These are phyloP conservation scores for Rhodomyrtus psidioides DNA, from an alignment of 441 rosid species.

Conservation along the genomic window DNA sequence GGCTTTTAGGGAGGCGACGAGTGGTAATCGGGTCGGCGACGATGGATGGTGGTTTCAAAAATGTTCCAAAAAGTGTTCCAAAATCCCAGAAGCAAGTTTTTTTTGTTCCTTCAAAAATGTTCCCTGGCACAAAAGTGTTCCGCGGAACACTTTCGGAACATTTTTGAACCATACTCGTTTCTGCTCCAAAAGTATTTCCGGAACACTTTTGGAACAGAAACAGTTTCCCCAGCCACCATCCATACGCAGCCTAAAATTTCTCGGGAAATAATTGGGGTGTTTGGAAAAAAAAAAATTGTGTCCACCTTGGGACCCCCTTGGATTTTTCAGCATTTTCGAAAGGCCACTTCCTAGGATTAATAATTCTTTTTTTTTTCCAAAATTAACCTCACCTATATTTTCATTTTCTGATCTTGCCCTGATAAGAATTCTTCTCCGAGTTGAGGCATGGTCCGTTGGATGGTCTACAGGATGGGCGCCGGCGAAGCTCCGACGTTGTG, in stretches of 20 bases:
- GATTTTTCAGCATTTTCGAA: neutral
- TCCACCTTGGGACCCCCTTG: neutral
- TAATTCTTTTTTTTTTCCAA: neutral
- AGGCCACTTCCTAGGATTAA: neutral
- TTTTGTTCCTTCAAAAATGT: too few relatives aligned
- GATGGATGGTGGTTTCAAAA: too few relatives aligned
- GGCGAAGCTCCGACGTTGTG: rapidly evolving
- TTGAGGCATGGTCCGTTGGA: neutral
- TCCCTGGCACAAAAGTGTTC: too few relatives aligned
- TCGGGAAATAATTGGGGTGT: rapidly evolving
- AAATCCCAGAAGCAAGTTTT: too few relatives aligned
- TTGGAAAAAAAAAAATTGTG: neutral
- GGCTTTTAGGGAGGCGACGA: too few relatives aligned
- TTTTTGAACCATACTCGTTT: too few relatives aligned
- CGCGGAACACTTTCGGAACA: too few relatives aligned
- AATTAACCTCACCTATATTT: neutral
- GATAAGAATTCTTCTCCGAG: neutral
- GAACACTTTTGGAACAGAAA: too few relatives aligned
- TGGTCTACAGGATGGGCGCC: neutral
- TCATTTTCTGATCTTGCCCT: neutral
- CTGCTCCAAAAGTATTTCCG: too few relatives aligned
- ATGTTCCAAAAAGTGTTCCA: too few relatives aligned
- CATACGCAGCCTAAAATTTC: neutral
- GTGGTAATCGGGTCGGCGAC: too few relatives aligned
- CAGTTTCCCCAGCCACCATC: too few relatives aligned